These are phyloP conservation scores for Ilyonectria mors-panacis DNA, from an alignment of 2,329 filamentous ascomycete genomes.

Conservation along the genomic window DNA sequence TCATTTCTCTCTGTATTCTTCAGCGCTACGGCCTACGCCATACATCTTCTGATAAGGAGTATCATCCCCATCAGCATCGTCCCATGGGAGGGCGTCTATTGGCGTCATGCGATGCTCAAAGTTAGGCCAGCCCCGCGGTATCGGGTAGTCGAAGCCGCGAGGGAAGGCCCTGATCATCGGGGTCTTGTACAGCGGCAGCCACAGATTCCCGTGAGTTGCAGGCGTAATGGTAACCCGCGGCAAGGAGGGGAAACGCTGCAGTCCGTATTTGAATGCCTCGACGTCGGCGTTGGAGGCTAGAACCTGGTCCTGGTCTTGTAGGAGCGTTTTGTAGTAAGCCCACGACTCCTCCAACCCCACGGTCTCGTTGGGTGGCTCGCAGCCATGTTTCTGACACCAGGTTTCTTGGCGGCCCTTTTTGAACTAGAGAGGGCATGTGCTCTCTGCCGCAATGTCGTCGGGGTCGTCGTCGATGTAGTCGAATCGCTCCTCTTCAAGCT, in stretches of 20 bases:
- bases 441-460: too few species aligned
- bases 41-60: too few species aligned
- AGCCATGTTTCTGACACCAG: too few species aligned
- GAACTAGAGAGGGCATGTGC: too few species aligned
- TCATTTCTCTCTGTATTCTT: slow-evolving; percentile 49
- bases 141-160: slow-evolving; percentile 56
- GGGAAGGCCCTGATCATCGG: slow-evolving; percentile 60
- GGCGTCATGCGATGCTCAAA: too few species aligned
- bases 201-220: slow-evolving; percentile 55
- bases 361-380: too few species aligned
- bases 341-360: slow-evolving; percentile 36
- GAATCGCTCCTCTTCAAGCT: background rate
- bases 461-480: too few species aligned
- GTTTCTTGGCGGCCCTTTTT: too few species aligned
- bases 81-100: slow-evolving; percentile 1
- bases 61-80: background rate
- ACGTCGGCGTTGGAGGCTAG: slow-evolving; percentile 47
- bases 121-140: slow-evolving; percentile 48
- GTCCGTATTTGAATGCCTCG: slow-evolving; percentile 50
- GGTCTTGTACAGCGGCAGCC: slow-evolving; percentile 56
- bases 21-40: too few species aligned
- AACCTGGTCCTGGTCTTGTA: slow-evolving; percentile 53
- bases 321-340: slow-evolving; percentile 49
- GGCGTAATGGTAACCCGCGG: slow-evolving; percentile 57
- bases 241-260: slow-evolving; percentile 54